A percentile compares a stretch with the other conserved stretches of the same genome.
These are phyloP conservation scores for Mycocentrospora acerina DNA, from an alignment of 2,329 filamentous ascomycete species.

Conservation along the genomic window DNA sequence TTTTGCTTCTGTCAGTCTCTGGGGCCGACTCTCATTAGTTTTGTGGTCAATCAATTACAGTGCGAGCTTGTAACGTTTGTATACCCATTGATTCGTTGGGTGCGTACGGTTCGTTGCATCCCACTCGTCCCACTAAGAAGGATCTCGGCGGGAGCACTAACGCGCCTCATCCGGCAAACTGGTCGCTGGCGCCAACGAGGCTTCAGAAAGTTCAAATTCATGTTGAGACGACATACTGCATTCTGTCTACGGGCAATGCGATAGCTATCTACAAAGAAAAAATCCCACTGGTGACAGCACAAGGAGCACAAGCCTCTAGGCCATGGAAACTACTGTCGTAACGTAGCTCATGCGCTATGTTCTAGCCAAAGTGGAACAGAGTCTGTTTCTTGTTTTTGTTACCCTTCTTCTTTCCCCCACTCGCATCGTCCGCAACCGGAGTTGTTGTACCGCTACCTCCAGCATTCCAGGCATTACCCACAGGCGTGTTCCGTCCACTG, in stretches of 20 bases:
- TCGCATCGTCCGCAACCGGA: conserved; percentile 23
- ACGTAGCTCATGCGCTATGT: conserved; percentile 1
- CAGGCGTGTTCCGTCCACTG: conserved; percentile 41
- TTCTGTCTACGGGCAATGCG: no score
- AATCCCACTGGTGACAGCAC: no score
- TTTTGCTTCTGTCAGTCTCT: no score
- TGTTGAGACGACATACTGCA: no score
- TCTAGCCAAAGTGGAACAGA: conserved; percentile 52
- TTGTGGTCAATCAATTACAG: no score
- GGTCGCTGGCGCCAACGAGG: conserved; percentile 3
- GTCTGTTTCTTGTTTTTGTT: conserved; percentile 55
- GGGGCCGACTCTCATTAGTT: no score
- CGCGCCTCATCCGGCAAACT: conserved; percentile 4
- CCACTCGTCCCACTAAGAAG: no score
- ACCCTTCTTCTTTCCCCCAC: conserved; percentile 47
- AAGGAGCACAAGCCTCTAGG: no score
- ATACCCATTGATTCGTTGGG: no score
- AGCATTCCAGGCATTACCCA: conserved; percentile 44
- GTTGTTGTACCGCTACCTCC: conserved; percentile 27
- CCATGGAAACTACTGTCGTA: background rate
- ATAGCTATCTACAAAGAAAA: background rate
- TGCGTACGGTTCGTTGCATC: no score
- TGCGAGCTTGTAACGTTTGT: no score
- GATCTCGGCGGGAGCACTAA: conserved; percentile 1
- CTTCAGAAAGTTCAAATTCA: background rate